A percentile compares a stretch with the other conserved stretches of the same genome.
Evolutionary conservation across 345 rosid species (phyloP).

Genomic region (Lepidium didymum): DNA sequence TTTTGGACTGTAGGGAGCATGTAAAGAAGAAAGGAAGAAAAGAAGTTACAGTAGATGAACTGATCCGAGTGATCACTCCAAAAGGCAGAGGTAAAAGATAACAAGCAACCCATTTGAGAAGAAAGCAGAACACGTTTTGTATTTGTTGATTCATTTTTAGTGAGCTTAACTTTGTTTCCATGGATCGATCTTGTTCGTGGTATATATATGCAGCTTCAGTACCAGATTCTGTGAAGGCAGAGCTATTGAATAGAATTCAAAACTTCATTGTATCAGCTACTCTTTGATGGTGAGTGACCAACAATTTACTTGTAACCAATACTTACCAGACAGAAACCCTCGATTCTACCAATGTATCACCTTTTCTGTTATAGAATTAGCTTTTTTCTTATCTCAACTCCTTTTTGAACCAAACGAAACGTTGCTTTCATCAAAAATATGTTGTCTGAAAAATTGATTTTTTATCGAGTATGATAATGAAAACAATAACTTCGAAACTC

Average conservation of each 20-base stretch:
- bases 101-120: background rate
- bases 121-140: background rate
- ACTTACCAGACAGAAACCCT: background rate
- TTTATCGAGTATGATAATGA: background rate
- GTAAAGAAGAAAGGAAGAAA: constrained; percentile 68
- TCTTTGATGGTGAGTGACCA: constrained; percentile 8
- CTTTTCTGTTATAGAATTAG: constrained; percentile 8
- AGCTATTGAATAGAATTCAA: constrained; percentile 58
- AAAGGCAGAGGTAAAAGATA: constrained; percentile 66
- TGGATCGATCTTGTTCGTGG: background rate
- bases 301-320: background rate
- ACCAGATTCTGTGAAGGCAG: constrained; percentile 65
- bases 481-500: background rate
- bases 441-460: background rate
- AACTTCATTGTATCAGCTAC: constrained; percentile 43
- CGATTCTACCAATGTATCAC: background rate
- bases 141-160: background rate
- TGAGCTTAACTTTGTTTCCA: background rate
- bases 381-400: background rate
- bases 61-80: constrained; percentile 65
- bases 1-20: constrained; percentile 41
- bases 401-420: background rate
- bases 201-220: constrained; percentile 47
- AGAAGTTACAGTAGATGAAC: constrained; percentile 75
- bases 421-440: background rate